Percentiles rank a stretch among this genome's conserved stretches.
phyloP scores from a whole-genome alignment of 129 eudicot species.

The Apium graveolens region DNA sequence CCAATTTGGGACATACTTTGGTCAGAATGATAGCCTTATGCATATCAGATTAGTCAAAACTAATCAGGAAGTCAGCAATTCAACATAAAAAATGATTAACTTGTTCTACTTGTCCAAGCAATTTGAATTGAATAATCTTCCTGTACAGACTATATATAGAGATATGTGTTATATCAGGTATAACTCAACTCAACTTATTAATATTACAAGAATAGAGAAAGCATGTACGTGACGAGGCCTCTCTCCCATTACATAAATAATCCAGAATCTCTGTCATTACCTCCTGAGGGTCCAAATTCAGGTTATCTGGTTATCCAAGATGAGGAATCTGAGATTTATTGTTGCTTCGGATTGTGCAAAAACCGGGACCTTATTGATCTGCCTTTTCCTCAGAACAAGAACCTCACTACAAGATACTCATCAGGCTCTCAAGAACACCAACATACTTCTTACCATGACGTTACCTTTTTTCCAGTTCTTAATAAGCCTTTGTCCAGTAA shows the following conservation, averaged over 20 bases:
- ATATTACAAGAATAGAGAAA: too few relatives aligned
- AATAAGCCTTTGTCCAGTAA: slow-evolving; percentile 61
- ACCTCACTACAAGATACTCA: slow-evolving; percentile 38
- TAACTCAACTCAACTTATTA: background rate
- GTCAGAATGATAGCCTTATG: too few relatives aligned
- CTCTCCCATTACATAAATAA: slow-evolving; percentile 16
- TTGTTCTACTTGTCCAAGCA: background rate
- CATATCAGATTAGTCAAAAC: too few relatives aligned
- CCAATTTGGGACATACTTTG: too few relatives aligned
- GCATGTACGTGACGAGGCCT: too few relatives aligned
- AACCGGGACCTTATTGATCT: slow-evolving; percentile 1
- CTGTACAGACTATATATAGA: background rate
- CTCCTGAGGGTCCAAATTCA: slow-evolving; percentile 69
- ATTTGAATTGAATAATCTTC: background rate
- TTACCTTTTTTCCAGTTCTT: slow-evolving; percentile 71
- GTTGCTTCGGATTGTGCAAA: slow-evolving; percentile 37
- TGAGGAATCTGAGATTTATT: slow-evolving; percentile 28
- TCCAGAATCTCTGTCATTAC: slow-evolving; percentile 18
- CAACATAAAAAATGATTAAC: background rate
- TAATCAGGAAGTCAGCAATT: too few relatives aligned
- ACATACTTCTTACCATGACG: too few relatives aligned
- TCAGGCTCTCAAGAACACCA: too few relatives aligned
- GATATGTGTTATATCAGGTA: background rate
- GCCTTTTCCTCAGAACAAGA: slow-evolving; percentile 49
- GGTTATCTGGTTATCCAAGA: slow-evolving; percentile 43